Base-by-base conservation (phyloP, 2,329 filamentous ascomycete species). In the Plenodomus tracheiphilus region DNA sequence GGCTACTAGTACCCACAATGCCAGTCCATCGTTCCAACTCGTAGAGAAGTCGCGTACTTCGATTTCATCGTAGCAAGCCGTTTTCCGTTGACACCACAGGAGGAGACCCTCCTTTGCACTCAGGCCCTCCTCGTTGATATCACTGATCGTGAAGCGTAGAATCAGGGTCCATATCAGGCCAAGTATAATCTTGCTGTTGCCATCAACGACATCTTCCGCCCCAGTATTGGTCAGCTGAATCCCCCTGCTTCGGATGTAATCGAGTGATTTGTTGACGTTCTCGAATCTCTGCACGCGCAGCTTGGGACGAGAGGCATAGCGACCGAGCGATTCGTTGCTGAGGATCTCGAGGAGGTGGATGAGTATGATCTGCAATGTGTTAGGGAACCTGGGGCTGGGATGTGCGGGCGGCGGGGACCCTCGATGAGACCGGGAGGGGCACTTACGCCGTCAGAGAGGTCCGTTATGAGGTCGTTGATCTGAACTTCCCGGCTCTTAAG, bases 201-300 rank as follows among this genome's bases (percentile, higher is more conserved):
- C 94, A 73, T 99, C 93, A 22, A 99, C 94, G 19, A 99, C 90
- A 80, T 99, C 94, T 74, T 97, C 94, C 7, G 94, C 94, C 44
- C 94, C 94, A 66, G 97, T 97, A 64, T 99, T 99, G 60, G 91
- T 97, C 87, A 99, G 90, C 72, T 96, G 93, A 56, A 99, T 97
- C 17, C 91, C 87, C 62, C 91, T 81, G 49, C 85, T 86, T 70
- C 89, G 95, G 77, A 99, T 91, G 66, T 94, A 99, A 74, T 97
- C 87, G 54, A 99, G 85, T 41, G 91, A 90, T 62, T 92, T 87
- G 78, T 97, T 97, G 73, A 94, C 93, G 82, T 99, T 99, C 74
- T 99, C 94, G 74, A 97, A 99, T 62, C 86, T 87, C 77, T 99
- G 94, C 43, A 99, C 94, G 49, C 94, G 91, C 61, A 99, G 81